Evolutionary conservation across 345 rosid species (phyloP), one percentile per base, ranked within the genome.

Genomic region (Murraya koenigii): DNA sequence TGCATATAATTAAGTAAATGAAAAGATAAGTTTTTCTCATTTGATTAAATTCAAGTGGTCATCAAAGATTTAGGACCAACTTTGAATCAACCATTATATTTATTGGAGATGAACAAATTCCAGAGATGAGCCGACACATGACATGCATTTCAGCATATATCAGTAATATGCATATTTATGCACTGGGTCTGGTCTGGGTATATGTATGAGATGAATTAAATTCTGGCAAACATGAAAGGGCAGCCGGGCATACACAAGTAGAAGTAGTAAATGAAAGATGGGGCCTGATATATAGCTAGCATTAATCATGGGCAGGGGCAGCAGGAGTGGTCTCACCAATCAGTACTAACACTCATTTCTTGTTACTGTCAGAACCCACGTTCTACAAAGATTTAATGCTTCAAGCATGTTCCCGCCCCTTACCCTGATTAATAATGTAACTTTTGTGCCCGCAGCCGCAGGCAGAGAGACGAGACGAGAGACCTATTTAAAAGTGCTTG

Each of bases 341-440:
- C 44, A 44, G 55, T 5, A 36, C 32, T 69, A 35, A 38, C 56
- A 30, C 54, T 62, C 49, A 74, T 74, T 63, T 63, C 25, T 72
- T 55, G 77, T 65, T 36, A 47, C 58, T 70, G 77, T 69, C 81
- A 74, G 80, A 83, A 60, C 75, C 83, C 81, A 77, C 61, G 83
- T 74, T 77, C 76, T 59, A 54, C 76, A 72, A 63, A 76, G 80
- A 68, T 79, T 65, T 39, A 32, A 28, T 75, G 77, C 69, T 70
- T 58, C 49, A 71, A 33, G 60, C 71, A 79, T 65, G 77, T 54
- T 49, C 66, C 71, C 15, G 49, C 15, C 49, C 49, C 49, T 44
- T 44, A 44, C 49, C 75, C 52, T 59, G 7, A 74, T 80, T 64
- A 69, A 64, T 63, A 64, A 44, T 47, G 33, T 66, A 75, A 74